phyloP scores from a whole-genome alignment of 2,329 filamentous ascomycete species.

The Orbilia quercus region DNA sequence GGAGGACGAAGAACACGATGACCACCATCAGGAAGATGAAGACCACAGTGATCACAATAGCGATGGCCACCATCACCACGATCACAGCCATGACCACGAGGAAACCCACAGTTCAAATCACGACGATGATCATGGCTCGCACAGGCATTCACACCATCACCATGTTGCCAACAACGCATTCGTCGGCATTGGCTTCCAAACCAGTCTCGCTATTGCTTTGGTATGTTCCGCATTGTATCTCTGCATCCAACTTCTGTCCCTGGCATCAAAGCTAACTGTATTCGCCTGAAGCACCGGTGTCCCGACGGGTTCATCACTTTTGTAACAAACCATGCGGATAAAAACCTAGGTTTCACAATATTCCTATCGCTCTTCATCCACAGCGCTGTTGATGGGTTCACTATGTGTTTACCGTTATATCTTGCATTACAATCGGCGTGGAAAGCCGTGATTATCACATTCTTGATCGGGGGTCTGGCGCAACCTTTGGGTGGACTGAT shows the following conservation, averaged over 20 bases:
- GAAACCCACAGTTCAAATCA: constrained; percentile 59
- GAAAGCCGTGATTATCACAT: constrained; percentile 85
- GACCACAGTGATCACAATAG: constrained; percentile 59
- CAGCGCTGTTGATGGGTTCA: constrained; percentile 97
- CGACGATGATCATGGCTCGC: constrained; percentile 58
- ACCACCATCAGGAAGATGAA: constrained; percentile 59
- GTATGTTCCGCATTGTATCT: constrained; percentile 6
- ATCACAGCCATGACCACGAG: constrained; percentile 61
- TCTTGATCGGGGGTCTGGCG: constrained; percentile 82
- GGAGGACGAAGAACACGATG: constrained; percentile 56
- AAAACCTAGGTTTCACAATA: constrained; percentile 85
- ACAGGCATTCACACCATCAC: constrained; percentile 56
- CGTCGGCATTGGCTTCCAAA: constrained; percentile 93
- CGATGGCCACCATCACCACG: constrained; percentile 61
- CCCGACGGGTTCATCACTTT: constrained; percentile 82
- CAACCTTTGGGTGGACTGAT: constrained; percentile 87
- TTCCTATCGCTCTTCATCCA: constrained; percentile 97
- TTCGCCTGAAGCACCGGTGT: constrained; percentile 35
- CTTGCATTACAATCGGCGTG: constrained; percentile 84
- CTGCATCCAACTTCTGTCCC: not conserved
- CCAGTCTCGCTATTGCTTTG: constrained; percentile 90
- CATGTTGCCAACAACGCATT: constrained; percentile 96
- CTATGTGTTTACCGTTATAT: constrained; percentile 90
- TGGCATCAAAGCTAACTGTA: constrained; percentile 1
- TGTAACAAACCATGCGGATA: constrained; percentile 95